Evolutionary conservation across 352 stramenopile genomes (phyloP), one percentile per base, ranked within the genome.

Genomic region (Phytophthora sp.): DNA sequence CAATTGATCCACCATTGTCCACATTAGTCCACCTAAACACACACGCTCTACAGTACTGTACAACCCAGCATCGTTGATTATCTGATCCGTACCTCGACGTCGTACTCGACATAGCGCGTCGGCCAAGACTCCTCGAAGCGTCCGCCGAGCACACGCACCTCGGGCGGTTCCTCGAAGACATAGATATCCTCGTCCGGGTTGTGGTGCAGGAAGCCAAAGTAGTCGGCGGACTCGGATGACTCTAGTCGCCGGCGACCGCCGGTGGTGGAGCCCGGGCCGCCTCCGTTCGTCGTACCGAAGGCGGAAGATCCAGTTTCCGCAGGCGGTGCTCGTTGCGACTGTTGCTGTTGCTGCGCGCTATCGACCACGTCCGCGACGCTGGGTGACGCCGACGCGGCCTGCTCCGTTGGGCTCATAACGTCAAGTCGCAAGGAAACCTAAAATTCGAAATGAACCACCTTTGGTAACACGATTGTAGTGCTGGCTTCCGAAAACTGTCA

Each of bases 21-120:
- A 47, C 8, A 6, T 63, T 36, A 63, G 56, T 16, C 33, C 79
- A 90, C 7, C 79, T n/a, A n/a, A n/a, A n/a, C n/a, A n/a, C n/a
- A n/a, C n/a, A n/a, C n/a, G n/a, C n/a, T n/a, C n/a, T n/a, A n/a
- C n/a, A 52, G 26, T 59, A 79, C 24, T 52, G 87, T 79, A 44
- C 5, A 8, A 33, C 16, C 7, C 16, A n/a, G n/a, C 4, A 30
- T n/a, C 7, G 12, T 33, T 56, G 15, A 4, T 21, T 1, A 18
- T 31, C 23, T 15, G 2, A 21, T 15, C 21, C 67, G 46, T 71
- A 94, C 79, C 76, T 95, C 81, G 13, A 95, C 76, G 55, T 94
- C 85, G 56, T 92, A 95, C 75, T 95, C 87, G 65, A 95, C 81
- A 49, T 91, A 93, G 30, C 84, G 80, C 41, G 85, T 87, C 5